Conservation (phyloP, 805 yeast genomes). For the Crinitomyces ghanaensis region DNA sequence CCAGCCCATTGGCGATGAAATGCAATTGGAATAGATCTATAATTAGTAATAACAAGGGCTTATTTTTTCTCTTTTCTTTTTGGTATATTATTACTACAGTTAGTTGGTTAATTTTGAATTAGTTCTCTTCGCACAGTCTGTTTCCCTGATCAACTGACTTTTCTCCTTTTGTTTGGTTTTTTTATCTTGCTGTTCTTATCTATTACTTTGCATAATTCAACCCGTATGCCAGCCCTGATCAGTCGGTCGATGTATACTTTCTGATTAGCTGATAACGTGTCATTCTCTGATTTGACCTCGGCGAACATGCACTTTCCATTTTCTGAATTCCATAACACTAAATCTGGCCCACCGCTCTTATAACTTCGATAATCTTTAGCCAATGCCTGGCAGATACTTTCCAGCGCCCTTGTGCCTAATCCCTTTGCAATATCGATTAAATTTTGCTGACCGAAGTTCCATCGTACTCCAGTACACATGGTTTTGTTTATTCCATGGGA, state of each 20-base stretch:
- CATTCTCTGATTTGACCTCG: constrained; percentile 30
- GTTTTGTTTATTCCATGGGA: constrained; percentile 14
- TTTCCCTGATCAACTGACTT: constrained; percentile 1
- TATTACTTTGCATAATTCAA: constrained; percentile 23
- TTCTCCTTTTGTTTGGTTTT: constrained; percentile 1
- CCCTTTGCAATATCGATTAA: constrained; percentile 15
- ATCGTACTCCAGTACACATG: constrained; percentile 22
- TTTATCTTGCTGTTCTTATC: too few species aligned
- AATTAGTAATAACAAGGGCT: constrained; percentile 1
- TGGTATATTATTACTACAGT: not conserved
- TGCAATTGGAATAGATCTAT: not conserved
- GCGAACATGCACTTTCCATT: constrained; percentile 17
- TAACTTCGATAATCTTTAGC: constrained; percentile 18
- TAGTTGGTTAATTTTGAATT: not conserved
- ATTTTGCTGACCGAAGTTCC: constrained; percentile 18
- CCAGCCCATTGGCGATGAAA: not conserved
- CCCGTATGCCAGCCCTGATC: constrained; percentile 18
- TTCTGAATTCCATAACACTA: constrained; percentile 23
- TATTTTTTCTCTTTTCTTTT: not conserved
- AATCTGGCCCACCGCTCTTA: constrained; percentile 27
- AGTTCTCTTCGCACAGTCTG: not conserved
- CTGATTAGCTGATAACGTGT: constrained; percentile 28
- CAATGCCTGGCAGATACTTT: constrained; percentile 15
- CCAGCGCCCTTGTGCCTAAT: constrained; percentile 14
- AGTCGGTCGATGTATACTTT: constrained; percentile 27